A percentile compares a stretch with the other conserved stretches of the same genome.
These are phyloP conservation scores for Nakazawaea pomicola DNA, from an alignment of 805 yeast genomes.

Conservation along the genomic window DNA sequence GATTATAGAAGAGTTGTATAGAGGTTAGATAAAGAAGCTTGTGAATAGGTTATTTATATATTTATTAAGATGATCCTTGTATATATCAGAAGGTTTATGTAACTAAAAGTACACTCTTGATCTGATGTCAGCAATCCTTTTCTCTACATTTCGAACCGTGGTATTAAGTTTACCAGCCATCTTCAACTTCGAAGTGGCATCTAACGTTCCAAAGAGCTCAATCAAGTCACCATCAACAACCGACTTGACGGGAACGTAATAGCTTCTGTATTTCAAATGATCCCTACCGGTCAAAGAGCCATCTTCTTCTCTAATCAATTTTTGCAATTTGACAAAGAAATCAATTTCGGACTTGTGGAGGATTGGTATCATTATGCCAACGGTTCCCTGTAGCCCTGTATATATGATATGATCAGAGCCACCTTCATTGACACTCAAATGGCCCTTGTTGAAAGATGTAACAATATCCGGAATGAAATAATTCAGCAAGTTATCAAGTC, in stretches of 20 bases:
- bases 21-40: conserved; percentile 40
- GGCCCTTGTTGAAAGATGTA: conserved; percentile 50
- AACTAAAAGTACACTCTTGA: conserved; percentile 27
- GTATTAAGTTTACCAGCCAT: conserved; percentile 40
- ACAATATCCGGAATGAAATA: conserved; percentile 69
- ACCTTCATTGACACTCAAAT: conserved; percentile 31
- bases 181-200: conserved; percentile 28
- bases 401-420: conserved; percentile 67
- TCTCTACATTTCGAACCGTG: conserved; percentile 43
- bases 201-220: conserved; percentile 45
- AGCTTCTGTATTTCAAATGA: conserved; percentile 64
- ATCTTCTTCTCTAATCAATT: conserved; percentile 30
- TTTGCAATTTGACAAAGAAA: conserved; percentile 53
- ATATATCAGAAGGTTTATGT: no score
- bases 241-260: conserved; percentile 72
- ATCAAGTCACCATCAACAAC: conserved; percentile 87
- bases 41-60: no score
- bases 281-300: conserved; percentile 54
- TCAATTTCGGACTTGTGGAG: conserved; percentile 55
- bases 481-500: conserved; percentile 49
- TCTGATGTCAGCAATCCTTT: conserved; percentile 47
- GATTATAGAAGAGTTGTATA: conserved; percentile 51
- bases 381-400: conserved; percentile 75
- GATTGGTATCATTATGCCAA: conserved; percentile 73
- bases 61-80: no score